Evolutionary conservation across 495 filamentous ascomycete genomes (phyloP), one percentile per base, ranked within the genome.

Genomic region (Aspergillus sclerotiicarbonarius): DNA sequence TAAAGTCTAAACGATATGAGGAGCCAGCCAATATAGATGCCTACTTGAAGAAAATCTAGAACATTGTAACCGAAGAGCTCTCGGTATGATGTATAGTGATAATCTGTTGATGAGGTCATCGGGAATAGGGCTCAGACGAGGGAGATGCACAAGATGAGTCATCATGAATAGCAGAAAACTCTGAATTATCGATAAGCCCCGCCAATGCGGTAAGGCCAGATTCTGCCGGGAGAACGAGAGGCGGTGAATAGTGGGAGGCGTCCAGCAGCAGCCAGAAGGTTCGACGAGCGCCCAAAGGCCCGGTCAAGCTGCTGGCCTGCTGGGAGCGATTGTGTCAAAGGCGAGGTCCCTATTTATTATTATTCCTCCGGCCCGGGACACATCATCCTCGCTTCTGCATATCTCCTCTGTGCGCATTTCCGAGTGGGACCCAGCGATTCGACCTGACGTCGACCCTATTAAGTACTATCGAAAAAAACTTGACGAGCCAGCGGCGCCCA

Each of bases 221-320:
- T 68, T 72, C 65, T 73, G 72, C 72, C 59, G 18, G 46, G 18
- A 19, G 0, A 37, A 41, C 13, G 8, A 31, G 18, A 53, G 67
- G 71, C 73, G 73, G 71, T 75, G 65, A 68, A 19, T 15, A 41
- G 39, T 21, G 56, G 53, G 61, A 56, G 52, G 58, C 49, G 49
- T 72, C 73, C 55, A 72, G 70, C 49, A 75, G 50, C 55, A 69
- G 61, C 74, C 62, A 71, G 73, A 76, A 76, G 66, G 58, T 75
- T 77, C 74, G 69, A 77, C 63, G 65, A 60, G 32, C 16, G 8
- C 18, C 32, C 32, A 33, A 33, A 15, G 15, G 49, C 4, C 2
- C 16, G 9, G 12, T 15, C 4, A 15, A 30, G 33, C 13, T 37
- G 33, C 8, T 37, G 33, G 8, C 33, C 33, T 37, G 33, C 13